Conservation (phyloP, 108 stramenopile genomes). For the Parmales sp. region DNA sequence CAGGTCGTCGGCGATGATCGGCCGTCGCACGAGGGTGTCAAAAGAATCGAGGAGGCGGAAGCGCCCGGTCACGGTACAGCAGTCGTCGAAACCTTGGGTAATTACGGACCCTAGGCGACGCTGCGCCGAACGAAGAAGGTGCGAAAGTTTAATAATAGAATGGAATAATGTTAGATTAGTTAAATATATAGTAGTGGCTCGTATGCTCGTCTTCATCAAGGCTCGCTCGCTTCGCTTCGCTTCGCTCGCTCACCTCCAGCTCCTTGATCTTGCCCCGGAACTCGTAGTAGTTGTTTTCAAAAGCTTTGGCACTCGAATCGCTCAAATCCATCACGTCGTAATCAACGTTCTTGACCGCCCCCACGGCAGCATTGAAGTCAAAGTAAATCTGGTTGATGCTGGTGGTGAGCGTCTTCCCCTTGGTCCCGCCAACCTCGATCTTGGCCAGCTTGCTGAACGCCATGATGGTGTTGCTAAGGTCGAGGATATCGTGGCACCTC, state of each 20-base stretch:
- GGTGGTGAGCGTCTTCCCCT: conserved; percentile 35
- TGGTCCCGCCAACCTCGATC: conserved; percentile 40
- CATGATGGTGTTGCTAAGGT: conserved; percentile 23
- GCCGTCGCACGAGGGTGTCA: conserved; percentile 17
- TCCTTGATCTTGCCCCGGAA: conserved; percentile 25
- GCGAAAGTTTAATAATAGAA: no score
- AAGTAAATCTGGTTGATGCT: conserved; percentile 21
- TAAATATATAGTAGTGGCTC: no score
- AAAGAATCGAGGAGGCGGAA: conserved; percentile 35
- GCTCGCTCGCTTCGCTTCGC: not conserved
- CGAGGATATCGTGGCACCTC: conserved; percentile 33
- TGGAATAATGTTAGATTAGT: no score
- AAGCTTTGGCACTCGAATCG: conserved; percentile 19
- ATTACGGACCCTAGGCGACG: conserved; percentile 23
- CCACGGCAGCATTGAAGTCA: conserved; percentile 23
- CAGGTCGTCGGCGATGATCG: conserved; percentile 29
- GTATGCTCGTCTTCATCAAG: no score
- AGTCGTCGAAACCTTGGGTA: conserved; percentile 33
- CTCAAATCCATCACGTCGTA: conserved; percentile 18
- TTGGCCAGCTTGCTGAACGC: conserved; percentile 30
- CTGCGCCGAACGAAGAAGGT: not conserved
- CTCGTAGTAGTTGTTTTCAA: conserved; percentile 37
- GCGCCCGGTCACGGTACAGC: conserved; percentile 22
- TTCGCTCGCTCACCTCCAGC: conserved; percentile 8
- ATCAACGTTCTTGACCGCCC: conserved; percentile 11